These are phyloP conservation scores for Phytophthora citrophthora DNA, from an alignment of 352 stramenopile genomes.

Conservation along the genomic window DNA sequence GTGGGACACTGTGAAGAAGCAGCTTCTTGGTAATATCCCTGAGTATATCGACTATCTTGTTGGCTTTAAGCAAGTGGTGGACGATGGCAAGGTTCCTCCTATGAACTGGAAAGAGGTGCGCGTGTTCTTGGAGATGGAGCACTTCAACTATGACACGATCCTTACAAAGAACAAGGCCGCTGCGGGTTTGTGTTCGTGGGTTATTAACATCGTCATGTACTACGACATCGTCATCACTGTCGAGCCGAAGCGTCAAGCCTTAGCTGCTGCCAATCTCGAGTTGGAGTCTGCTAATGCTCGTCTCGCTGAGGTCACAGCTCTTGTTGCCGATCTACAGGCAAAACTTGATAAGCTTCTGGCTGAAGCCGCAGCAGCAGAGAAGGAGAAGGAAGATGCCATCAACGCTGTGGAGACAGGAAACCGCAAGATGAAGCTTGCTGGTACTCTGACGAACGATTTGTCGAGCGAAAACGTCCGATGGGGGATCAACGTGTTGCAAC, in stretches of 20 bases:
- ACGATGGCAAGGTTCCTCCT: constrained; percentile 92
- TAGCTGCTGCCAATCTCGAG: constrained; percentile 92
- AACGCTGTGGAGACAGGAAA: constrained; percentile 93
- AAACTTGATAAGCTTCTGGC: constrained; percentile 93
- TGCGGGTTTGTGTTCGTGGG: constrained; percentile 93
- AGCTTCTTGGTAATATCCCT: constrained; percentile 94
- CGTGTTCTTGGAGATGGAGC: constrained; percentile 92
- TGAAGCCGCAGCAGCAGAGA: constrained; percentile 91
- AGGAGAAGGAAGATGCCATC: constrained; percentile 94
- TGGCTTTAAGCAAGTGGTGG: constrained; percentile 94
- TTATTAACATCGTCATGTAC: constrained; percentile 97
- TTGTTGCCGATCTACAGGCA: constrained; percentile 92
- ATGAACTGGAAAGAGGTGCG: constrained; percentile 96
- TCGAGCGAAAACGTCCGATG: constrained; percentile 96
- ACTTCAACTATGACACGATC: constrained; percentile 96
- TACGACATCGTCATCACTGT: constrained; percentile 96
- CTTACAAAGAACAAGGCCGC: constrained; percentile 95
- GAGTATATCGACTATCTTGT: constrained; percentile 97
- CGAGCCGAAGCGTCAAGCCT: constrained; percentile 93
- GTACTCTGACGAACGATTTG: constrained; percentile 94
- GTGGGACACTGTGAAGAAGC: constrained; percentile 96
- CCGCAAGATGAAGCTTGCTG: constrained; percentile 95
- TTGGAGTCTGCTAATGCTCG: constrained; percentile 92
- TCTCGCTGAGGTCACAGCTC: constrained; percentile 85
- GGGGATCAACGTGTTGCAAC: constrained; percentile 93